phyloP scores from a whole-genome alignment of 108 stramenopile genomes.

The Cyclotella choctawhatcheeana region DNA sequence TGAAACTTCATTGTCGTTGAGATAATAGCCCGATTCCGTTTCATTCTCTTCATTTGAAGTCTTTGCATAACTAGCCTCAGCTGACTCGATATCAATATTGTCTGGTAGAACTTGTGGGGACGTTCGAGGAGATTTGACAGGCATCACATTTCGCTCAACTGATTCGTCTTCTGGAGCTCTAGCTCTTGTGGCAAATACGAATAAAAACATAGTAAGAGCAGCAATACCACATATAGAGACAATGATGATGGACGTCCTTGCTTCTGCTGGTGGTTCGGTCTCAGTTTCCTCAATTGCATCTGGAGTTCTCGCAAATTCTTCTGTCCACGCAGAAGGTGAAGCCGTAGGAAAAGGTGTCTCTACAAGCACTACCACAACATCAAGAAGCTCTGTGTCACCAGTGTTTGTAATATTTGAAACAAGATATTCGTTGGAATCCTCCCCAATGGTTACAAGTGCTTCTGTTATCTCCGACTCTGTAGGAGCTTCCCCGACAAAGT shows the following conservation, averaged over 20 bases:
- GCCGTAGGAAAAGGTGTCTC: constrained; percentile 9
- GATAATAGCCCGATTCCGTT: constrained; percentile 9
- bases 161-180: not conserved
- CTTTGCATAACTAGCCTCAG: not conserved
- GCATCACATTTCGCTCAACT: constrained; percentile 3
- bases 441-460: constrained; percentile 10
- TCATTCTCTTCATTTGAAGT: constrained; percentile 11
- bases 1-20: constrained; percentile 17
- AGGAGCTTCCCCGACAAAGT: constrained; percentile 3
- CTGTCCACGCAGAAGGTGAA: not conserved
- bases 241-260: constrained; percentile 20
- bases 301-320: not conserved
- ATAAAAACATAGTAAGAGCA: constrained; percentile 23
- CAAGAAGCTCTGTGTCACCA: constrained; percentile 18
- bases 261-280: not conserved
- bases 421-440: constrained; percentile 21
- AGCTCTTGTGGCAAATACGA: constrained; percentile 16
- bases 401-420: constrained; percentile 24
- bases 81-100: not conserved
- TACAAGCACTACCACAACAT: constrained; percentile 20
- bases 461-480: constrained; percentile 4
- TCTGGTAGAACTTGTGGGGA: not conserved
- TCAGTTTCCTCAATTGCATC: constrained; percentile 5
- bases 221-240: constrained; percentile 21
- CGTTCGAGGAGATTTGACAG: not conserved